Base-by-base conservation (phyloP, 345 rosid genomes). In the Eucalyptus tenuipes region DNA sequence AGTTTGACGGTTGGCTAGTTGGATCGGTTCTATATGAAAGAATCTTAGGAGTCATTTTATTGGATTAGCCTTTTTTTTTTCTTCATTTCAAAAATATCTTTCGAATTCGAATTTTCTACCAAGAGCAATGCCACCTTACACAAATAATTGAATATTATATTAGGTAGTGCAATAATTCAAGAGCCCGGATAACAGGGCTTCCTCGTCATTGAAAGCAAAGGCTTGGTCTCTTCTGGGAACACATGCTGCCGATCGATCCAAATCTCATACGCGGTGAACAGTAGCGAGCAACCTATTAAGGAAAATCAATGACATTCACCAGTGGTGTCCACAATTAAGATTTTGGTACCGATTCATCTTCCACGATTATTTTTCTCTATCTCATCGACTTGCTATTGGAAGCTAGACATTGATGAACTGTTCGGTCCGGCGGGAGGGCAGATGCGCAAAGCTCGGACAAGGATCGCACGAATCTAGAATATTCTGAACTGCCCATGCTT, bases 301-400 rank as follows among this genome's bases (percentile, higher is more conserved):
- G 17, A 7, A 64, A n/a, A 14, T n/a, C 33, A 27, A 61, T 27
- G 68, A 64, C 7, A 2, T 29, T 61, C 37, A 3, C 68, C 4
- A 0, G 18, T 29, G 71, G 33, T 11, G 68, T n/a, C 16, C 75
- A n/a, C 20, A n/a, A 16, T n/a, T n/a, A 14, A n/a, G 15, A 61
- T 27, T 0, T 13, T 0, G 7, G 15, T 13, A 27, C 14, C 14
- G 0, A 61, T 61, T 27, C 68, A 61, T 27, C 31, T 0, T 12
- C 31, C 31, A 6, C 4, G 8, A 13, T 27, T 1, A 59, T 29
- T 59, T 27, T 59, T 59, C 31, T 3, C 31, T 5, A 13, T 5
- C n/a, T 7, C 31, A 61, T 61, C 8, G 15, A 6, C 33, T 61
- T 29, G 31, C 68, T 61, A 61, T 29, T 27, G 31, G 27, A 27